Evolutionary conservation across 1,284 basidiomycete genomes (phyloP).

Genomic region (Tremellales sp.): DNA sequence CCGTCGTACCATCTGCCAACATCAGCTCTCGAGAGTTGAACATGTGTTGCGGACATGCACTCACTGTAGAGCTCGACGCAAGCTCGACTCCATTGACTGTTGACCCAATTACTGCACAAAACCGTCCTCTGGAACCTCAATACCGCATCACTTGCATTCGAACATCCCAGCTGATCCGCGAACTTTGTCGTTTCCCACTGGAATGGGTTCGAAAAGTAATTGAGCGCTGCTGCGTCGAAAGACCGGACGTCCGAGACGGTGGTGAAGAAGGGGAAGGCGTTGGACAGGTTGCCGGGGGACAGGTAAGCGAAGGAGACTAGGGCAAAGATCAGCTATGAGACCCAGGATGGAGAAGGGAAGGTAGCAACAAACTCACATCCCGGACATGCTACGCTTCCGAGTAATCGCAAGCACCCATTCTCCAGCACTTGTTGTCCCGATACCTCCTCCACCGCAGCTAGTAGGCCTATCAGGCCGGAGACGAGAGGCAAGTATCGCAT

Average conservation of each 20-base stretch:
- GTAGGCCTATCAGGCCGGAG: too few species aligned
- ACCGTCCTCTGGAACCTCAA: conserved; percentile 42
- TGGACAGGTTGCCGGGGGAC: conserved; percentile 42
- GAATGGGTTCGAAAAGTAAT: conserved; percentile 44
- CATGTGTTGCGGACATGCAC: too few species aligned
- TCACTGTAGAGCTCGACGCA: conserved; percentile 33
- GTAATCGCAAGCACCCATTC: conserved; percentile 25
- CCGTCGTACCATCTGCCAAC: conserved; percentile 17
- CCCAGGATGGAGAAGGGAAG: neutral
- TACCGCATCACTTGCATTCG: conserved; percentile 25
- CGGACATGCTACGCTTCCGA: conserved; percentile 35
- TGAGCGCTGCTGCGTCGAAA: conserved; percentile 45
- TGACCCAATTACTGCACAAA: conserved; percentile 41
- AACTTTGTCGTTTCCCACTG: conserved; percentile 40
- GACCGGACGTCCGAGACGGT: conserved; percentile 43
- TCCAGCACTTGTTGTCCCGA: conserved; percentile 3
- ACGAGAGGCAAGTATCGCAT: too few species aligned
- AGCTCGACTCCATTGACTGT: conserved; percentile 20
- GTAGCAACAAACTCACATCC: conserved; percentile 21
- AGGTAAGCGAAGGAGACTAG: conserved; percentile 43
- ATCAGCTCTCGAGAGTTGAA: neutral
- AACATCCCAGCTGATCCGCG: conserved; percentile 36
- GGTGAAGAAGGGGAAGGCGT: conserved; percentile 44
- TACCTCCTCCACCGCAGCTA: neutral
- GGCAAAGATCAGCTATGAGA: neutral